phyloP scores from a whole-genome alignment of 108 stramenopile genomes.

The Discostella stelligeroides region DNA sequence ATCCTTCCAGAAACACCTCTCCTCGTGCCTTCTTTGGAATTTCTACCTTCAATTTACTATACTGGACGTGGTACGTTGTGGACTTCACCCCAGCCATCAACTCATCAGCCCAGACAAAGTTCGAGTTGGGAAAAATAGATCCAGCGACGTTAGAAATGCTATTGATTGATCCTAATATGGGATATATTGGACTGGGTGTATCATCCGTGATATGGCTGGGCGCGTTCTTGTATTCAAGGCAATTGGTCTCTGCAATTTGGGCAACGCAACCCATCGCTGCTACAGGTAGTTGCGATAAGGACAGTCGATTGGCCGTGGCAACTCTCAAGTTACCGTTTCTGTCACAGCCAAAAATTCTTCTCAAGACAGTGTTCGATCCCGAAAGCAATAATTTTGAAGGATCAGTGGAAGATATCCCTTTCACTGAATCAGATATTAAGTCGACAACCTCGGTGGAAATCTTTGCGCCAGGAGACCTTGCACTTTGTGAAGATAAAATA shows the following conservation, averaged over 20 bases:
- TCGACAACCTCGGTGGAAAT: constrained; percentile 29
- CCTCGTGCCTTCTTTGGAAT: constrained; percentile 41
- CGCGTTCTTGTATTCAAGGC: constrained; percentile 31
- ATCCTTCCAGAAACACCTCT: constrained; percentile 36
- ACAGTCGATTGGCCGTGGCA: constrained; percentile 24
- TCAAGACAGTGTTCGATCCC: constrained; percentile 30
- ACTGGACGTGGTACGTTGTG: constrained; percentile 58
- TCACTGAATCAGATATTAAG: constrained; percentile 33
- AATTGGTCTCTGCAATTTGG: constrained; percentile 51
- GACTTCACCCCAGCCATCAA: constrained; percentile 59
- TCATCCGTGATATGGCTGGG: constrained; percentile 32
- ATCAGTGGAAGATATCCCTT: constrained; percentile 20
- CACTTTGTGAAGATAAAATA: constrained; percentile 28
- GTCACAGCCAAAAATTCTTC: constrained; percentile 24
- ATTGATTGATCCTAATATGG: constrained; percentile 52
- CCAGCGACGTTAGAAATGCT: constrained; percentile 36
- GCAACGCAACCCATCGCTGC: constrained; percentile 10
- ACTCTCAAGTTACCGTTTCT: constrained; percentile 44
- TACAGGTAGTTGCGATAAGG: not conserved
- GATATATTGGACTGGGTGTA: constrained; percentile 51
- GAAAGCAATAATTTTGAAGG: constrained; percentile 26
- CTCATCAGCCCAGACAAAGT: constrained; percentile 39
- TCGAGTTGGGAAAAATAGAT: constrained; percentile 42
- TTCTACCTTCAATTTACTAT: constrained; percentile 45
- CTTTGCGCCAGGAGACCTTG: constrained; percentile 33